Evolutionary conservation across 1,284 basidiomycete genomes (phyloP).

Genomic region (Papiliotrema fonsecae): DNA sequence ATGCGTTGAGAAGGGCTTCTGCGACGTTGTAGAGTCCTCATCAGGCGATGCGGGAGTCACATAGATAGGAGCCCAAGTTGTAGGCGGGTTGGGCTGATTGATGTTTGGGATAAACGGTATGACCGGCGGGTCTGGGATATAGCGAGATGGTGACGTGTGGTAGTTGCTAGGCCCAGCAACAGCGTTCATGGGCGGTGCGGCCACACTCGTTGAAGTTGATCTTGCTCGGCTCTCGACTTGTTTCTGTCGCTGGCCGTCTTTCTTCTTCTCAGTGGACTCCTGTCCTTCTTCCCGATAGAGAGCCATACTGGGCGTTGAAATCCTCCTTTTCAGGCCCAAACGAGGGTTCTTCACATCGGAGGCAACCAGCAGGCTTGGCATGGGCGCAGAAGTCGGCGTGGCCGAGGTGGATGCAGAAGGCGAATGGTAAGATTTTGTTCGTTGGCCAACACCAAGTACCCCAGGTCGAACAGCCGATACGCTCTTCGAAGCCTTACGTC

Average conservation of each 20-base stretch:
- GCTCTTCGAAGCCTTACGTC: constrained; percentile 19
- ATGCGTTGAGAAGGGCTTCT: not conserved
- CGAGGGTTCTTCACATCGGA: constrained; percentile 5
- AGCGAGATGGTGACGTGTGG: constrained; percentile 6
- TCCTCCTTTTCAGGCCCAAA: constrained; percentile 33
- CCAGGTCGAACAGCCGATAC: constrained; percentile 23
- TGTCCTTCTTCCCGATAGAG: constrained; percentile 9
- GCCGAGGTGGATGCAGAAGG: constrained; percentile 6
- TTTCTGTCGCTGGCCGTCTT: constrained; percentile 1
- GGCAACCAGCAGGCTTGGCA: constrained; percentile 4
- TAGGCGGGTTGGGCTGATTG: constrained; percentile 4
- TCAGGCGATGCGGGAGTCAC: not conserved
- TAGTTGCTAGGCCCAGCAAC: constrained; percentile 3
- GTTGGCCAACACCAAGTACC: too few relatives aligned
- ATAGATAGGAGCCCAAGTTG: not conserved
- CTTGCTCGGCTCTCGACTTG: constrained; percentile 31
- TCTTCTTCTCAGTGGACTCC: not conserved
- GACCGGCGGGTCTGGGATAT: not conserved
- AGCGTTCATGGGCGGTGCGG: constrained; percentile 22
- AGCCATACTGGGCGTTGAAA: constrained; percentile 33
- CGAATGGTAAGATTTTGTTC: constrained; percentile 3
- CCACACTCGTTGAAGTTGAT: constrained; percentile 42
- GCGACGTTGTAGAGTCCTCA: not conserved
- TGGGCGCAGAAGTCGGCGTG: constrained; percentile 2
- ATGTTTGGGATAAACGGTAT: too few relatives aligned